A percentile compares a stretch with the other conserved stretches of the same genome.
These are phyloP conservation scores for Immersiella caudata DNA, from an alignment of 495 filamentous ascomycete genomes.

Conservation along the genomic window DNA sequence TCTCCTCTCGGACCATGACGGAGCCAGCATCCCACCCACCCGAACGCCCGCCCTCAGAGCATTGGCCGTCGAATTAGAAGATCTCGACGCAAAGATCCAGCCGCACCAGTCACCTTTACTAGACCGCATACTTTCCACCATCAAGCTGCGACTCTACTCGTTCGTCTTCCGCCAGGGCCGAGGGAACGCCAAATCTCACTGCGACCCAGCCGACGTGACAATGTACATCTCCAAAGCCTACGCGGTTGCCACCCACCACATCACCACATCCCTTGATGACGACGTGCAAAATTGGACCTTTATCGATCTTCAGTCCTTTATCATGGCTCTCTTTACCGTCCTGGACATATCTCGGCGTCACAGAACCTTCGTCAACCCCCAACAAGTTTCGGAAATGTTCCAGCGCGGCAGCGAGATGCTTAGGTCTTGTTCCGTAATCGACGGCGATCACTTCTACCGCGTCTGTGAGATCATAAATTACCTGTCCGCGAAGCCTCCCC, in stretches of 20 bases:
- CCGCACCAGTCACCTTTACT: neutral
- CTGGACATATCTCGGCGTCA: neutral
- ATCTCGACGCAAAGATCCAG: neutral
- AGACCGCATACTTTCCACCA: neutral
- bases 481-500: neutral
- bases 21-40: no score
- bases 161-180: neutral
- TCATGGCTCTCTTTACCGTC: conserved; percentile 5
- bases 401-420: neutral
- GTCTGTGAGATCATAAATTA: conserved; percentile 5
- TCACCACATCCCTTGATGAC: neutral
- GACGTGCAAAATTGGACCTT: neutral
- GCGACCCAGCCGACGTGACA: neutral
- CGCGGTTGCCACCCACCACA: neutral
- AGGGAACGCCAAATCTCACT: neutral
- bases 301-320: conserved; percentile 8
- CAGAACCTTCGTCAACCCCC: neutral
- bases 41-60: no score
- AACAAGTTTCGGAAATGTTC: neutral
- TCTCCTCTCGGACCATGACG: no score
- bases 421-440: neutral
- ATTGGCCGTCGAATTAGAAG: no score
- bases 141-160: conserved; percentile 3
- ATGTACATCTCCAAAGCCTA: conserved; percentile 3
- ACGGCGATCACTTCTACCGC: conserved; percentile 6